A percentile compares a stretch with the other conserved stretches of the same genome.
phyloP scores from a whole-genome alignment of 305 asterid genomes.

The Plantago coronopus region DNA sequence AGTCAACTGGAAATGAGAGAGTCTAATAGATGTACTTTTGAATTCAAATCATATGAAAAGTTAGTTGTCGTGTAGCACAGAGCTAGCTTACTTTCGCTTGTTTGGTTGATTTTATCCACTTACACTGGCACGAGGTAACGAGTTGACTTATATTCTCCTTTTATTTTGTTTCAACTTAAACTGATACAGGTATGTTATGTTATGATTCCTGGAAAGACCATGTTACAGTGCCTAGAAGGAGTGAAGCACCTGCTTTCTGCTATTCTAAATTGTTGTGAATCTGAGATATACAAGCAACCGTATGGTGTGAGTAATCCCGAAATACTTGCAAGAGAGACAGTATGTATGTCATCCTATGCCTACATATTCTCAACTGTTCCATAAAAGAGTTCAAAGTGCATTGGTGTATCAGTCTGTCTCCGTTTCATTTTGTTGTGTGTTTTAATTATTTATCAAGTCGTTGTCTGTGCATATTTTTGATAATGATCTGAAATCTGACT shows the following conservation, averaged over 20 bases:
- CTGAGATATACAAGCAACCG: constrained; percentile 61
- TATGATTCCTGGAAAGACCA: constrained; percentile 51
- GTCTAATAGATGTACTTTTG: constrained; percentile 2
- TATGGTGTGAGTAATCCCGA: constrained; percentile 72
- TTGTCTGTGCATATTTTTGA: constrained; percentile 1
- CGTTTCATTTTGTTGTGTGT: no score
- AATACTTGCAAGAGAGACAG: constrained; percentile 78
- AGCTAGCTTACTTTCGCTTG: neutral
- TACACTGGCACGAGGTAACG: neutral
- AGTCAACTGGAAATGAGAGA: constrained; percentile 4
- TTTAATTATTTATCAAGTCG: no score
- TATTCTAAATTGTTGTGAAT: constrained; percentile 59
- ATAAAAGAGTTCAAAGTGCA: constrained; percentile 12
- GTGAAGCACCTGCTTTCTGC: constrained; percentile 57
- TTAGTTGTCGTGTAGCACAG: constrained; percentile 1
- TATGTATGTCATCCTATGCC: constrained; percentile 48
- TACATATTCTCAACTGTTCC: constrained; percentile 7
- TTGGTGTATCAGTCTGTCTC: constrained; percentile 14
- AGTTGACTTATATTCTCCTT: constrained; percentile 11
- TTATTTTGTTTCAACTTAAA: constrained; percentile 8
- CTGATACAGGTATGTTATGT: constrained; percentile 46
- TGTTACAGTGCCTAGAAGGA: constrained; percentile 70
- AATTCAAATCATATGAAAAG: constrained; percentile 1
- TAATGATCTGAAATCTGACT: neutral
- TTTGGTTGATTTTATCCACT: neutral